Percentiles rank a stretch among this genome's conserved stretches.
Evolutionary conservation across 768 basidiomycete species (phyloP).

Genomic region (Boletus rubroflammeus): DNA sequence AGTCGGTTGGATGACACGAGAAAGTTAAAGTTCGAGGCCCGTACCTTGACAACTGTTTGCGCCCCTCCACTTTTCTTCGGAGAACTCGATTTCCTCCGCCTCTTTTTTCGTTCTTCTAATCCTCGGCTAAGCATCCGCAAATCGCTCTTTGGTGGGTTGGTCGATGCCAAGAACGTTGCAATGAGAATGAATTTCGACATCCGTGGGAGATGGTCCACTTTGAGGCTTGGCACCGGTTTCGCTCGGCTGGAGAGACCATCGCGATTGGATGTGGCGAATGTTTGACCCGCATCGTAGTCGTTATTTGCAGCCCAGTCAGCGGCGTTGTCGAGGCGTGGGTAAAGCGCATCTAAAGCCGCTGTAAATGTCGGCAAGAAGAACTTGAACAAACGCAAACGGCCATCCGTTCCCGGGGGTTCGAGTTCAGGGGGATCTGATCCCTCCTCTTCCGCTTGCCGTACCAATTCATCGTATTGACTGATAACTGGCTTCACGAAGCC

Average conservation of each 20-base stretch:
- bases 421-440: conserved; percentile 27
- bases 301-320: conserved; percentile 57
- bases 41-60: conserved; percentile 47
- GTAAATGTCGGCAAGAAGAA: conserved; percentile 62
- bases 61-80: conserved; percentile 34
- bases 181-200: conserved; percentile 75
- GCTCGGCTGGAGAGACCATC: neutral
- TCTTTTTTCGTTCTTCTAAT: conserved; percentile 58
- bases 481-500: conserved; percentile 70
- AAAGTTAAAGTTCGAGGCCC: neutral
- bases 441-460: conserved; percentile 22
- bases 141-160: conserved; percentile 80
- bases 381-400: conserved; percentile 61
- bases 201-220: conserved; percentile 46
- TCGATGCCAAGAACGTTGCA: conserved; percentile 77
- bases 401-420: conserved; percentile 48
- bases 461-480: conserved; percentile 37
- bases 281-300: conserved; percentile 35
- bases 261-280: neutral
- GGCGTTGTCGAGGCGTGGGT: conserved; percentile 66
- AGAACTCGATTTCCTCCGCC: conserved; percentile 41
- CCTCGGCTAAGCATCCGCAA: conserved; percentile 79
- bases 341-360: conserved; percentile 59
- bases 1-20: neutral
- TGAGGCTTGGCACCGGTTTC: conserved; percentile 10